Base-by-base conservation (phyloP, 2,329 filamentous ascomycete species). In the Aureobasidium sp. region DNA sequence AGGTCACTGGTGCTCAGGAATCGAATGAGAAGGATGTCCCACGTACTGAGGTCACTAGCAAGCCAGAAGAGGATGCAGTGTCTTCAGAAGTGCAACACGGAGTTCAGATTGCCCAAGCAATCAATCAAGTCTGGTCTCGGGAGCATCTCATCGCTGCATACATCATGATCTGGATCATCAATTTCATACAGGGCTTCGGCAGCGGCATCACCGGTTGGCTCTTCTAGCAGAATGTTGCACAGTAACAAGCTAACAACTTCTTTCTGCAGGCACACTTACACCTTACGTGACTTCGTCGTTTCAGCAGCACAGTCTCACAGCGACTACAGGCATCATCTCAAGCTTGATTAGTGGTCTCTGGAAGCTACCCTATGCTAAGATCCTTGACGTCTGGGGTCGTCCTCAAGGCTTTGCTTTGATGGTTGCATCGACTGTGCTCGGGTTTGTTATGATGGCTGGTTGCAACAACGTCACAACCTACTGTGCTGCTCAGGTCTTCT, bases 131-230 rank as follows among this genome's bases (percentile, higher is more conserved):
- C 4, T 78, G 76, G 76, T 69, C 67, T 52, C 74, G 71, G 63
- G 68, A 69, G 51, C 71, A 72, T 1, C 66, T 78, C 17, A 70
- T 72, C n/a, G 63, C 65, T 42, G 74, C 74, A 63, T 77, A 76
- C 61, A 66, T 70, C 47, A 79, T 77, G 57, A 73, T 82, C 29
- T 81, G 77, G 65, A 64, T 82, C 5, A 76, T 79, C 68, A 75
- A 76, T 50, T 80, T 82, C 64, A 76, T 79, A 68, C 79, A 82
- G 41, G 79, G 78, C 34, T 68, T 81, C 41, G 72, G 78, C 61
- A 71, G 78, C 62, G 71, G 73, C 53, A 74, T 77, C 50, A 75
- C 77, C 41, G 68, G 32, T 34, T 2, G 10, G 7, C 10, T 34
- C 6, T 34, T 12, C 6, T 9, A 34, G 7, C 32, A 9, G 32